Base-by-base conservation (phyloP, 805 yeast species). In the Yamadazyma olivae region DNA sequence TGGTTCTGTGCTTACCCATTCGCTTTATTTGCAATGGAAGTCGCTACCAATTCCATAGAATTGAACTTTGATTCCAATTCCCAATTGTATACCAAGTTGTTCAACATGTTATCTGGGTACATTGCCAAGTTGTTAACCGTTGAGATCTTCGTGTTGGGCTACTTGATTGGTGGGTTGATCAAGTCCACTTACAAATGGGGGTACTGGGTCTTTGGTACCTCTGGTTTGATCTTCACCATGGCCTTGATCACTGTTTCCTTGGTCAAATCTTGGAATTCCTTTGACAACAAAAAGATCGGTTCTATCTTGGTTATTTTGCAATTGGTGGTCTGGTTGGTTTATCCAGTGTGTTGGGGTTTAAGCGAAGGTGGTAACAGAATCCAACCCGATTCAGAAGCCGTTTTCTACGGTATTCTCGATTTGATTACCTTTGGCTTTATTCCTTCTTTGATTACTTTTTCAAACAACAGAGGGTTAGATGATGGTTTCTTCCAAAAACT, bases 101-200 rank as follows among this genome's bases (percentile, higher is more conserved):
- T 70, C 20, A 38, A 53, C 22, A 43, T 59, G 26, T 37, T 66
- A 25, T 51, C 64, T n/a, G 60, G 64, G 15, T 57, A 70, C 41
- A 50, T 70, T 32, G 49, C 71, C 13, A 73, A 73, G 47, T 44
- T 68, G n/a, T 48, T 67, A 20, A 59, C 70, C n/a, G 56, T 63
- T 30, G 75, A 65, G 51, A 66, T 73, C 15, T 72, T 65, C 50
- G 76, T 78, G 26, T 62, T 80, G 35, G 70, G 76, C 28, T 61
- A 75, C 27, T 67, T 80, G 54, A 70, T 80, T 50, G 85, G 83
- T 49, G 41, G 74, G 15, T 60, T 80, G 44, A 74, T 80, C 40
- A 44, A 53, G 22, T 69, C 82, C 6, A 58, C 75, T 29, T 80
- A 80, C 58, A 80, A 76, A 55, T 80, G 84, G 84, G 87, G 86